Evolutionary conservation across 1,284 basidiomycete genomes (phyloP), one percentile per base, ranked within the genome.

Genomic region (Prillingera fragicola): DNA sequence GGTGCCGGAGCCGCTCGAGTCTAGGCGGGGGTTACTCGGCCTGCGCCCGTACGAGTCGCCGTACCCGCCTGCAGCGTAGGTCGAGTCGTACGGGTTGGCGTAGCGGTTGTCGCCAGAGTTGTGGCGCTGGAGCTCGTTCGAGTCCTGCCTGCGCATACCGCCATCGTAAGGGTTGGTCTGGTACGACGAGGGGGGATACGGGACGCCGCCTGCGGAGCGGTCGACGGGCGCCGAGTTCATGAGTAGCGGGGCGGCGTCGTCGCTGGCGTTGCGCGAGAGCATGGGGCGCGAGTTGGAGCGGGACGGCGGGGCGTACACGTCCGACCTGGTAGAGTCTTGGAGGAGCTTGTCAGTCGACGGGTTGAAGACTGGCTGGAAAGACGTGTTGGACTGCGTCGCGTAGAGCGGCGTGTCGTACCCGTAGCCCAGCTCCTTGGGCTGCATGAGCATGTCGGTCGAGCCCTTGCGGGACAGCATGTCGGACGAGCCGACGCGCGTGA

Each of bases 301-400:
- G 32, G 4, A 24, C 17, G 6, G n/a, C 15, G 17, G 19, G n/a
- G 21, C 17, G n/a, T 40, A 45, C 4, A 22, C 32, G 14, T 54
- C 56, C 3, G 56, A 52, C 13, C 57, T 46, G 23, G 50, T 38
- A 10, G 46, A 40, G 9, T 39, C 37, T n/a, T 13, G 32, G 13
- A 69, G 50, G 6, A 69, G 55, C 14, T 59, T 41, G 34, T 69
- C 67, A 9, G 67, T 62, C 8, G 67, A 69, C 6, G 50, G 56
- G 45, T 67, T 63, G 33, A 31, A 28, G 12, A 8, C 3, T 3
- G 38, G 36, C 10, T 33, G 24, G 25, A 26, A 36, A 17, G 27
- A 28, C 31, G 9, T 8, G 9, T 28, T 10, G 19, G 43, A 44
- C 14, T 33, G 29, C 5, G 35, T 10, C n/a, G 34, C 26, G 19